Evolutionary conservation across 805 yeast genomes (phyloP).

Genomic region (Spathaspora gorwiae): DNA sequence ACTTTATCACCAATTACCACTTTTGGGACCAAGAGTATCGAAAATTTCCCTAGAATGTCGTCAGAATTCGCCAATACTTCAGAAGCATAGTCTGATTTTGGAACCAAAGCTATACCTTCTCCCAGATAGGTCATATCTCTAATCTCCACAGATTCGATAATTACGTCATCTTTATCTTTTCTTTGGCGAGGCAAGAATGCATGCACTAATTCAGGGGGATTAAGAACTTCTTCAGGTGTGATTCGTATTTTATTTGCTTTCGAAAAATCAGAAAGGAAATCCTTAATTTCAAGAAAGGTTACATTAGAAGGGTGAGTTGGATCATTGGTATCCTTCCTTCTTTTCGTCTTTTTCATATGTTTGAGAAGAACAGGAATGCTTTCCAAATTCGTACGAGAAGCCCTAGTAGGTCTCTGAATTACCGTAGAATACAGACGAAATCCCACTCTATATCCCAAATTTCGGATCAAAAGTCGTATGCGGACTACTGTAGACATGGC

Average conservation of each 20-base stretch:
- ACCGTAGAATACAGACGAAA: too few relatives aligned
- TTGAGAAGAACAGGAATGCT: background rate
- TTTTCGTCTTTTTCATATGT: slow-evolving; percentile 1
- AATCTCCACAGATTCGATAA: slow-evolving; percentile 16
- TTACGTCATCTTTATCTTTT: background rate
- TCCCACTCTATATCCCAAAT: too few relatives aligned
- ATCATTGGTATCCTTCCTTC: slow-evolving; percentile 6
- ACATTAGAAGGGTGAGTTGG: slow-evolving; percentile 6
- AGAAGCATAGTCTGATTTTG: slow-evolving; percentile 16
- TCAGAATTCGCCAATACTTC: slow-evolving; percentile 10
- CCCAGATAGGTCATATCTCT: slow-evolving; percentile 29
- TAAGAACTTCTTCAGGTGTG: background rate
- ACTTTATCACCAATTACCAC: slow-evolving; percentile 37
- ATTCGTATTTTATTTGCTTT: background rate
- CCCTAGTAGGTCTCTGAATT: too few relatives aligned
- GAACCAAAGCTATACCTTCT: slow-evolving; percentile 32
- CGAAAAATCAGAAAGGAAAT: slow-evolving; percentile 1
- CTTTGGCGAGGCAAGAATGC: slow-evolving; percentile 3
- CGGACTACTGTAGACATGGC: too few relatives aligned
- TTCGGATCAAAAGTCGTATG: too few relatives aligned
- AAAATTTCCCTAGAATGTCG: slow-evolving; percentile 12
- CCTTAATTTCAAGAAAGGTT: slow-evolving; percentile 4
- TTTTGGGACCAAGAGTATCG: slow-evolving; percentile 33
- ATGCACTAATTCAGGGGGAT: background rate
- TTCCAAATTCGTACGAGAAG: too few relatives aligned